Conservation (phyloP, 345 rosid genomes). For the Arabidopsis suecica region DNA sequence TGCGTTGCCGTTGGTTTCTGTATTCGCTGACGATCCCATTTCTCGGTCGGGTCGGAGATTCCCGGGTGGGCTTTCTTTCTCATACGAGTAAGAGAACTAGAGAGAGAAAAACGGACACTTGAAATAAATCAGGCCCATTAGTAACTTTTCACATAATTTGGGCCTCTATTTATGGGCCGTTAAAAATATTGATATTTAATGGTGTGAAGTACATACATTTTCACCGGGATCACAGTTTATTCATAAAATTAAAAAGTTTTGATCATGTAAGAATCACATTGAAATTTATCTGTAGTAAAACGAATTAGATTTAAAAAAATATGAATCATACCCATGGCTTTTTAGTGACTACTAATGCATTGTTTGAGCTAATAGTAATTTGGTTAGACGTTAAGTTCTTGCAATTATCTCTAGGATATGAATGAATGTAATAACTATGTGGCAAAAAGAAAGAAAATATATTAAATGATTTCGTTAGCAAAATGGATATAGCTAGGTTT, state of each 20-base stretch:
- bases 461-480: conserved; percentile 5
- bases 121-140: conserved; percentile 25
- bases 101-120: not conserved
- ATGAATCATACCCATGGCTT: not conserved
- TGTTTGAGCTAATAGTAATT: not conserved
- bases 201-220: not conserved
- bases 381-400: not conserved
- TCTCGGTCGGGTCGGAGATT: not conserved
- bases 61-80: conserved; percentile 23
- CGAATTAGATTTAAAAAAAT: not conserved
- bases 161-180: not conserved
- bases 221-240: not conserved
- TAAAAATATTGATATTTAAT: not conserved
- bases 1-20: conserved; percentile 57
- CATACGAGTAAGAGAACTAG: not conserved
- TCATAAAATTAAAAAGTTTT: not conserved
- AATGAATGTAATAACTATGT: conserved; percentile 6
- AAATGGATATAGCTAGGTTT: conserved; percentile 25
- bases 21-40: conserved; percentile 76
- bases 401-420: not conserved
- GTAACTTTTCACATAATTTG: not conserved
- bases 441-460: not conserved
- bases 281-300: not conserved
- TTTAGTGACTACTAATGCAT: not conserved
- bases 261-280: not conserved